These are phyloP conservation scores for Aureobasidium sp. DNA, from an alignment of 2,329 filamentous ascomycete species.

Conservation along the genomic window DNA sequence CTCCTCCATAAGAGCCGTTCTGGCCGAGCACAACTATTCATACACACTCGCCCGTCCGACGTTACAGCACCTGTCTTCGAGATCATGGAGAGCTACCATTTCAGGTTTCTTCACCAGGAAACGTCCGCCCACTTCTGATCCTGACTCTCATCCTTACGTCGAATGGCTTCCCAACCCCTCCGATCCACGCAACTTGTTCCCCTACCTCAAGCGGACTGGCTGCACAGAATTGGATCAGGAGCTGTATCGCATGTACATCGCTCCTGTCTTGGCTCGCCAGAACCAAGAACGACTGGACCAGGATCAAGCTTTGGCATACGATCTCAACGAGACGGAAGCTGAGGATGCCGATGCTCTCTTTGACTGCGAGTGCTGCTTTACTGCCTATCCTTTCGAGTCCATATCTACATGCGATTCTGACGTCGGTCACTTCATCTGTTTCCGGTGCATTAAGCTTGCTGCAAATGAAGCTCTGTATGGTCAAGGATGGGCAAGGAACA, in stretches of 20 bases:
- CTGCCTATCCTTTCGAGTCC: conserved; percentile 63
- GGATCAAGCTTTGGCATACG: conserved; percentile 37
- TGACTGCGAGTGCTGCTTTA: conserved; percentile 76
- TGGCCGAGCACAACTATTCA: conserved; percentile 74
- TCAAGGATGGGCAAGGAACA: conserved; percentile 79
- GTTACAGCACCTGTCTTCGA: conserved; percentile 60
- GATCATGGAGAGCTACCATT: conserved; percentile 71
- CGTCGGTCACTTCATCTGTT: conserved; percentile 67
- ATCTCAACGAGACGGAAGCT: conserved; percentile 44
- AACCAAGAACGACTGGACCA: conserved; percentile 32
- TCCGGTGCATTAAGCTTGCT: conserved; percentile 74
- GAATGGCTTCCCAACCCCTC: conserved; percentile 47
- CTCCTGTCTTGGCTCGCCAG: conserved; percentile 34
- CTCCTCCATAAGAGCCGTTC: conserved; percentile 68
- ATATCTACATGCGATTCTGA: conserved; percentile 60
- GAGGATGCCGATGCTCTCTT: conserved; percentile 42
- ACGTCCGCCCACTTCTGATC: conserved; percentile 49
- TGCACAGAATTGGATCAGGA: conserved; percentile 50
- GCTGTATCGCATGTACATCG: conserved; percentile 39
- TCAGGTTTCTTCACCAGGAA: conserved; percentile 63
- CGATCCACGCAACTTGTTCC: conserved; percentile 50
- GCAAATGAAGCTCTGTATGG: conserved; percentile 86
- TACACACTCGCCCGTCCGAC: conserved; percentile 66
- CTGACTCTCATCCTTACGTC: conserved; percentile 57
- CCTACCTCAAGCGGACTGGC: conserved; percentile 59